Evolutionary conservation across 1,139 yeast species (phyloP), one percentile per base, ranked within the genome.

Genomic region (Candida gigantensis): DNA sequence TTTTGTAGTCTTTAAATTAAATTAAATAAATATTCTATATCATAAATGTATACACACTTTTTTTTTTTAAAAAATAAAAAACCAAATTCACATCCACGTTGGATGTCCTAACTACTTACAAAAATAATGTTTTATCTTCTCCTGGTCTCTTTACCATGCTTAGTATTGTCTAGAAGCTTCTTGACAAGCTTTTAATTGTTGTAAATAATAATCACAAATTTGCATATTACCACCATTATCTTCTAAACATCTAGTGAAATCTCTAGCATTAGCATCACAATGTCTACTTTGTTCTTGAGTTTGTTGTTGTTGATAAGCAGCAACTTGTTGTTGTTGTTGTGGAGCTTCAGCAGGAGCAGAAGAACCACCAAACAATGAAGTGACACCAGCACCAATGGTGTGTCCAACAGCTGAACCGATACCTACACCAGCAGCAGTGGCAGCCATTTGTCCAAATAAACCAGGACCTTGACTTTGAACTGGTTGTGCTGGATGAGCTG

Each of bases 371-470:
- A 92, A 90, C 74, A 92, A 66, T 36, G 88, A 74, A 37, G 95
- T 81, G 52, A 92, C 72, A 54, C 97, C 97, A 42, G 95, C 95
- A 66, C 97, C 97, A 45, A 92, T 53, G 34, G 97, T 88, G 74
- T 92, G 98, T 44, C 98, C 98, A 43, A 90, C 81, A 46, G 97
- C 83, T 40, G 96, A 86, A 55, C 98, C 98, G 41, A 92, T 97
- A 36, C 97, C 98, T 25, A 92, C 98, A 79, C 98, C 98, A 37
- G 97, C 98, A 43, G 98, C 98, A 39, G 98, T 92, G 30, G 95
- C 76, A 21, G 97, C 97, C 97, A 92, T 92, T 68, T 92, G 96
- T 43, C 94, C 86, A 57, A 92, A 90, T 60, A 92, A 58, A 52
- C 97, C 97, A 36, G 98, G 97, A 21, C 62, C 35, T 60, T 80